These are phyloP conservation scores for Phytophthora multivora DNA, from an alignment of 352 stramenopile genomes.

Conservation along the genomic window DNA sequence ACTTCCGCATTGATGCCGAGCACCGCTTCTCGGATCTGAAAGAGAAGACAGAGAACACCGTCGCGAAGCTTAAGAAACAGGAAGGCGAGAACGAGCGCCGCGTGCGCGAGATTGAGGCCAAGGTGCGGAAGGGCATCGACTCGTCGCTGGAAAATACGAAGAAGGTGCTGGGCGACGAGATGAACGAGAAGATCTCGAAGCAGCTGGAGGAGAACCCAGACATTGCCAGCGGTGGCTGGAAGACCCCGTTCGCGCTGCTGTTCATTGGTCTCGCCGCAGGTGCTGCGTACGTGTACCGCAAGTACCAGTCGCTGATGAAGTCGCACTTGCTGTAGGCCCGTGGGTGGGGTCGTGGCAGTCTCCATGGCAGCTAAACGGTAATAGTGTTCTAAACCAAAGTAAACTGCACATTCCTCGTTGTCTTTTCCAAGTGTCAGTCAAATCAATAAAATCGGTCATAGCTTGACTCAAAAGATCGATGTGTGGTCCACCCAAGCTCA, in stretches of 20 bases:
- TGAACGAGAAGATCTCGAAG: constrained; percentile 83
- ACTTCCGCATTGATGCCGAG: constrained; percentile 83
- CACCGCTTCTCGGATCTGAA: constrained; percentile 85
- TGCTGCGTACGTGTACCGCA: constrained; percentile 70
- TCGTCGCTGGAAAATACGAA: constrained; percentile 64
- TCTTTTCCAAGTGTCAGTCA: constrained; percentile 9
- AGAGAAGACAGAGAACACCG: constrained; percentile 86
- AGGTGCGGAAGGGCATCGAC: constrained; percentile 68
- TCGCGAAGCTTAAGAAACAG: constrained; percentile 75
- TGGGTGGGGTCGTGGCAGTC: constrained; percentile 5
- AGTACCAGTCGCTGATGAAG: constrained; percentile 89
- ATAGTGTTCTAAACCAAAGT: constrained; percentile 28
- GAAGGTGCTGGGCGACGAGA: constrained; percentile 53
- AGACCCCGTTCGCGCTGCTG: constrained; percentile 79
- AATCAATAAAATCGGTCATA: background rate
- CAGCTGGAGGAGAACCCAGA: constrained; percentile 74
- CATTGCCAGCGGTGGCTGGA: constrained; percentile 68
- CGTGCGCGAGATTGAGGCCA: constrained; percentile 72
- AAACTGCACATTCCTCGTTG: constrained; percentile 29
- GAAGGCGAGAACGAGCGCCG: constrained; percentile 79
- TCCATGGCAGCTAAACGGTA: constrained; percentile 12
- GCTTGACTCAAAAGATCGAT: constrained; percentile 10
- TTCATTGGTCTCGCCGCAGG: constrained; percentile 58
- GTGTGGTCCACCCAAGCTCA: constrained; percentile 21
- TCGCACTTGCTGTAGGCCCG: constrained; percentile 80